Evolutionary conservation across 202 grass and related monocot genomes (phyloP), one percentile per base, ranked within the genome.

Genomic region (Elaeis oleifera): DNA sequence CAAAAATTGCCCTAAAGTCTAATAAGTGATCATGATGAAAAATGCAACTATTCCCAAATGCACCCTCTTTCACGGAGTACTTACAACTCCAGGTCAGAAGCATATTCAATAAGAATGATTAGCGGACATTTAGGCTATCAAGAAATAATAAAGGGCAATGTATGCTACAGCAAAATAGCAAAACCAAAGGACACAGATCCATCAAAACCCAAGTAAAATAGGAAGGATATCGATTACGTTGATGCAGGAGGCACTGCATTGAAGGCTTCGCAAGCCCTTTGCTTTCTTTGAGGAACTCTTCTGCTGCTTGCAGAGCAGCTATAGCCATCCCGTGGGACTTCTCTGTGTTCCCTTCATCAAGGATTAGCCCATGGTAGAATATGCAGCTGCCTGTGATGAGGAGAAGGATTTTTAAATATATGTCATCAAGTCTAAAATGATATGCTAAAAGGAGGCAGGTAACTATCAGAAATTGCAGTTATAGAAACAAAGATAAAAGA

Each of bases 331-430:
- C 69, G 23, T 79, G 82, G 13, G 61, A 76, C 79, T 82, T 90
- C 69, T 85, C 82, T 5, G 64, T 90, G 68, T 82, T 85, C 26
- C 86, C 78, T 58, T 90, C 86, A 14, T 90, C 86, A 14, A 90
- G 53, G 72, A 90, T 90, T 1, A 90, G 7, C 9, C 86, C 81
- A 49, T 90, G 86, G 28, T 85, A 90, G 58, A 85, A 29, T 90
- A 82, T 16, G 86, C 86, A 7, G 82, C 82, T 29, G 86, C 86
- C 86, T 90, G 75, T 22, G 6, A 52, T 14, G 26, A 32, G n/a
- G 26, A 32, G 6, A 36, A 72, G 61, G 9, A 19, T 9, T 32
- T 25, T 27, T 49, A 13, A 21, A 70, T 74, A 14, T 18, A 23
- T 55, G 4, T 15, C 36, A 44, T 14, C 9, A 44, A 44, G 5